A percentile compares a stretch with the other conserved stretches of the same genome.
phyloP scores from a whole-genome alignment of 768 basidiomycete genomes.

The Gautieria morchelliformis region DNA sequence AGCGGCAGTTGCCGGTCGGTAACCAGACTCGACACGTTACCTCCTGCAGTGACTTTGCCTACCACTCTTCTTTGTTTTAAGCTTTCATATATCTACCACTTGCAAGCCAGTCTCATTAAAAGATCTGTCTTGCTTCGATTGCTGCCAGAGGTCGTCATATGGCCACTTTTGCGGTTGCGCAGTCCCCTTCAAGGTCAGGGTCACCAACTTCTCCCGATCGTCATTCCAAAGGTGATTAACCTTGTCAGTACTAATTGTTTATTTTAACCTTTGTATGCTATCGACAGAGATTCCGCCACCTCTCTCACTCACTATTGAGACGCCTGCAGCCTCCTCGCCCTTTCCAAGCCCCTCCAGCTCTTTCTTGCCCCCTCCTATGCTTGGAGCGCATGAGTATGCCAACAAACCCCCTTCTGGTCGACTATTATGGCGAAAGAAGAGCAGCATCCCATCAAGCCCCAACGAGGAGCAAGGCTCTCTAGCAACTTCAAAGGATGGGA shows the following conservation, averaged over 20 bases:
- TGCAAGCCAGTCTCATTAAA: no score
- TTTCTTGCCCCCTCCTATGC: constrained; percentile 60
- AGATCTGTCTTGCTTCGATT: neutral
- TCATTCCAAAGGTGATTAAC: constrained; percentile 3
- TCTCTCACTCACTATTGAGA: constrained; percentile 1
- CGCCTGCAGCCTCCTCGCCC: neutral
- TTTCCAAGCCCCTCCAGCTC: constrained; percentile 41
- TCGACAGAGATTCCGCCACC: constrained; percentile 1
- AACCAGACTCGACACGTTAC: no score
- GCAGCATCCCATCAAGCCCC: neutral
- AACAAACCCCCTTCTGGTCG: neutral
- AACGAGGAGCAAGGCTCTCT: neutral
- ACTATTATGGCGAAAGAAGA: neutral
- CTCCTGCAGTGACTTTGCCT: no score
- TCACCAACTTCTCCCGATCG: neutral
- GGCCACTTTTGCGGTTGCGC: neutral
- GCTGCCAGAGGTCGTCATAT: neutral
- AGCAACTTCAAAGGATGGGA: no score
- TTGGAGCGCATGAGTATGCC: constrained; percentile 61
- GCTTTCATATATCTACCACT: no score
- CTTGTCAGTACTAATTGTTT: neutral
- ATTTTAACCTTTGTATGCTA: neutral
- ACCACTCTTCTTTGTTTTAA: no score
- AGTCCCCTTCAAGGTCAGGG: neutral
- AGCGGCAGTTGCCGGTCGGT: no score